phyloP scores from a whole-genome alignment of 805 yeast species.

The Kodamaea sagamina region DNA sequence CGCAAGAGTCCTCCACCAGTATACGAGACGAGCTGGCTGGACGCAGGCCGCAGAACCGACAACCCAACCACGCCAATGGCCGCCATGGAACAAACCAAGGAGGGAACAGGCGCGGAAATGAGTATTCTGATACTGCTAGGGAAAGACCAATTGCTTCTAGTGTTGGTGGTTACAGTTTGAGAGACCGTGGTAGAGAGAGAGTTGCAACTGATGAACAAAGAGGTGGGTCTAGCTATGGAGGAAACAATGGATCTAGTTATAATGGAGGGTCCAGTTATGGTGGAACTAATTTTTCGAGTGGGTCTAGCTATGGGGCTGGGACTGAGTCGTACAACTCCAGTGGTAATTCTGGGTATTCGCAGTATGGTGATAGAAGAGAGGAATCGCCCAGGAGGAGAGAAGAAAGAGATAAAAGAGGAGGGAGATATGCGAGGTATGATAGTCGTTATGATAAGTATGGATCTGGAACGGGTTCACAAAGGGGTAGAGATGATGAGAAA shows the following conservation, averaged over 20 bases:
- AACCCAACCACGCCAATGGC: background rate
- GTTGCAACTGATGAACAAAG: constrained; percentile 6
- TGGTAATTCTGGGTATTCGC: background rate
- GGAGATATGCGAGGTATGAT: constrained; percentile 9
- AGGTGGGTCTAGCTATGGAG: background rate
- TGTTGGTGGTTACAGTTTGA: constrained; percentile 9
- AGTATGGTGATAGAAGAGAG: constrained; percentile 2
- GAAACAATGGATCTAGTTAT: background rate
- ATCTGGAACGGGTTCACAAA: constrained; percentile 8
- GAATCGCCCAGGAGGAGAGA: constrained; percentile 11
- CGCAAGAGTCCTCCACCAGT: background rate
- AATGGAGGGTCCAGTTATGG: background rate
- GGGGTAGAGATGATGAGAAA: constrained; percentile 13
- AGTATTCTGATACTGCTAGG: constrained; percentile 2
- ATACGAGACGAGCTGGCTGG: constrained; percentile 1
- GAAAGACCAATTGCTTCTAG: constrained; percentile 1
- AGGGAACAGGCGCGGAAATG: background rate
- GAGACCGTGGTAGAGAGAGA: constrained; percentile 13
- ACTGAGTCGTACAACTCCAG: background rate
- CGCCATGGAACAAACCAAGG: constrained; percentile 1
- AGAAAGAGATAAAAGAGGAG: constrained; percentile 12
- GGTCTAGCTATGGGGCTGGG: background rate
- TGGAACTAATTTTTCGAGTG: background rate
- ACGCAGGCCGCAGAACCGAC: background rate
- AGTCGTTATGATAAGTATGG: constrained; percentile 11